Evolutionary conservation across 768 basidiomycete genomes (phyloP).

Genomic region (Gloeopeniophorella convolvens): DNA sequence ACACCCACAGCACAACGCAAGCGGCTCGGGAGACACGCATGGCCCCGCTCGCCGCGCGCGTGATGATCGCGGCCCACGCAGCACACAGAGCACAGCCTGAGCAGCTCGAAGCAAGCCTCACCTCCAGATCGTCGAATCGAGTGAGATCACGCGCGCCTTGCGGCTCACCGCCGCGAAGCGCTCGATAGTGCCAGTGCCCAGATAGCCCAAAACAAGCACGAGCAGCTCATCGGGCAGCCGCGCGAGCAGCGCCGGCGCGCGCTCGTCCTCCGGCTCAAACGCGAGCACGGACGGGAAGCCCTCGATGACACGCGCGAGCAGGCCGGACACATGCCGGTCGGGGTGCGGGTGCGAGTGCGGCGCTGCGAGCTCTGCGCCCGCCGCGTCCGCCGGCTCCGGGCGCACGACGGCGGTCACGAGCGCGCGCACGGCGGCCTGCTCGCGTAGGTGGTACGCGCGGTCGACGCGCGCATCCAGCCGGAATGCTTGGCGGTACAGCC

Average conservation of each 20-base stretch:
- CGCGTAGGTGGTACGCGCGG: constrained; percentile 55
- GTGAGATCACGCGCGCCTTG: constrained; percentile 64
- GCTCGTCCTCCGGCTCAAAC: constrained; percentile 70
- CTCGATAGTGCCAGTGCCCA: constrained; percentile 67
- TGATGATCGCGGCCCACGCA: no score
- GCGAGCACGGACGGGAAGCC: constrained; percentile 41
- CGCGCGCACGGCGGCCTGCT: constrained; percentile 28
- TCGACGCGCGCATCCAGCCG: constrained; percentile 73
- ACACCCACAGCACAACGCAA: background rate
- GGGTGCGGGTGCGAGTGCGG: no score
- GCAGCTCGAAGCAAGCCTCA: constrained; percentile 31
- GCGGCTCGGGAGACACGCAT: no score
- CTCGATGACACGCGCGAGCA: constrained; percentile 42
- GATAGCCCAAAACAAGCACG: constrained; percentile 52
- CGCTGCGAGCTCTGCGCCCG: no score
- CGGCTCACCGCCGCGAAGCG: constrained; percentile 69
- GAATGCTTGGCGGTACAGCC: constrained; percentile 76
- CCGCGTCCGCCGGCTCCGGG: background rate
- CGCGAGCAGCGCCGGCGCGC: constrained; percentile 46
- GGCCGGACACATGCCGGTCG: constrained; percentile 30
- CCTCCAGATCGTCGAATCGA: constrained; percentile 76
- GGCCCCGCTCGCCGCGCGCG: no score
- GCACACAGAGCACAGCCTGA: no score
- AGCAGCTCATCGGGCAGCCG: constrained; percentile 73
- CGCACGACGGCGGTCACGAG: background rate